phyloP scores from a whole-genome alignment of 176 grass and related monocot genomes.

The Carex pumila region DNA sequence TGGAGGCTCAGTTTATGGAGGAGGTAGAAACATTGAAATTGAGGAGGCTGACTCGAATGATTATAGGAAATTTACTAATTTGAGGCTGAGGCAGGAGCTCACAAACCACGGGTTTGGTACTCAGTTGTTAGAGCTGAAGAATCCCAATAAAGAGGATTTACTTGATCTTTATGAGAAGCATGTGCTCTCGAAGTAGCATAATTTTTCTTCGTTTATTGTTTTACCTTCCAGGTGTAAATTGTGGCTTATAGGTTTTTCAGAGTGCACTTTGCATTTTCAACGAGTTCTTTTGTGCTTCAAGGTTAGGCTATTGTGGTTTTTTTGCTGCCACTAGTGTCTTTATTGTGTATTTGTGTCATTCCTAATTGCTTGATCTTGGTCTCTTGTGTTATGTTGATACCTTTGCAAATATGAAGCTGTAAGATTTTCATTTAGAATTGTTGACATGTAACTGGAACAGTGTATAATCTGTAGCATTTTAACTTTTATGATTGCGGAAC shows the following conservation, averaged over 20 bases:
- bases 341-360: background rate
- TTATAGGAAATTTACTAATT: constrained; percentile 50
- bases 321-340: background rate
- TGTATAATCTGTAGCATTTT: background rate
- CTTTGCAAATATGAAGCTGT: background rate
- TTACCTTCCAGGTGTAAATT: constrained; percentile 14
- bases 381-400: background rate
- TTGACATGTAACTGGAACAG: background rate
- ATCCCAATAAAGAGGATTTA: constrained; percentile 53
- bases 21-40: constrained; percentile 31
- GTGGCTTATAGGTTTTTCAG: constrained; percentile 18
- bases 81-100: constrained; percentile 59
- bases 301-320: background rate
- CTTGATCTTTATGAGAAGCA: constrained; percentile 60
- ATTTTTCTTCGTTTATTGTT: background rate
- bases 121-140: constrained; percentile 49
- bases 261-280: background rate
- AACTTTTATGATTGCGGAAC: background rate
- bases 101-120: constrained; percentile 52
- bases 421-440: background rate
- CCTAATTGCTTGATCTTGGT: background rate
- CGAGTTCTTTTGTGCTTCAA: background rate
- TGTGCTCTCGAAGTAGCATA: constrained; percentile 41
- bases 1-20: constrained; percentile 49
- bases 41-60: constrained; percentile 36